Evolutionary conservation across 306 rosid species (phyloP).

Genomic region (Castanopsis chinensis): DNA sequence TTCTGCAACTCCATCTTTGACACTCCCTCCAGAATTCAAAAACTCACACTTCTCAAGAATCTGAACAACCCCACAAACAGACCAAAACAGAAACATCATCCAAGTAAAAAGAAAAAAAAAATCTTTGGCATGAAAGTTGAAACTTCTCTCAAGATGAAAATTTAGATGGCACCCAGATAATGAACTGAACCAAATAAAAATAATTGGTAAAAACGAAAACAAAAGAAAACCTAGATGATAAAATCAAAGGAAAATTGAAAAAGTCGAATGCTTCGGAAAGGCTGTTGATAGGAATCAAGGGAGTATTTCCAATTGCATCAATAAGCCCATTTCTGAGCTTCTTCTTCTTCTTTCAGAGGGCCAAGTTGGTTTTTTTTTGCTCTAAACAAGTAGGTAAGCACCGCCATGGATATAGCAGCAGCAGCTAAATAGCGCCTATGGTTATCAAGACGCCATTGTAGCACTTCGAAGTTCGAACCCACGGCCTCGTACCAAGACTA

Average conservation of each 20-base stretch:
- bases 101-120: background rate
- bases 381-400: conserved; percentile 36
- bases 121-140: background rate
- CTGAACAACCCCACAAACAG: conserved; percentile 30
- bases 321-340: conserved; percentile 40
- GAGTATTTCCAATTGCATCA: conserved; percentile 83
- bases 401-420: conserved; percentile 26
- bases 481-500: background rate
- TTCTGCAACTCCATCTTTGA: conserved; percentile 87
- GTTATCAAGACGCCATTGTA: conserved; percentile 58
- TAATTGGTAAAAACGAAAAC: background rate
- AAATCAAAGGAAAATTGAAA: background rate
- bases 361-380: conserved; percentile 18
- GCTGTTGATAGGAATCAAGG: conserved; percentile 75
- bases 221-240: conserved; percentile 2
- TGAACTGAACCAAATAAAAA: background rate
- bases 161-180: background rate
- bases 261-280: conserved; percentile 43
- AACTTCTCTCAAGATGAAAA: background rate
- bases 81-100: background rate
- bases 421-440: conserved; percentile 51
- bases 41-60: conserved; percentile 89
- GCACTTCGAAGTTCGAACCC: conserved; percentile 11
- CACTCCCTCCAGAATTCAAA: conserved; percentile 95
- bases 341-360: conserved; percentile 22